Percentiles rank a stretch among this genome's conserved stretches.
Evolutionary conservation across 805 yeast species (phyloP).

Genomic region (Zygosaccharomyces bisporus): DNA sequence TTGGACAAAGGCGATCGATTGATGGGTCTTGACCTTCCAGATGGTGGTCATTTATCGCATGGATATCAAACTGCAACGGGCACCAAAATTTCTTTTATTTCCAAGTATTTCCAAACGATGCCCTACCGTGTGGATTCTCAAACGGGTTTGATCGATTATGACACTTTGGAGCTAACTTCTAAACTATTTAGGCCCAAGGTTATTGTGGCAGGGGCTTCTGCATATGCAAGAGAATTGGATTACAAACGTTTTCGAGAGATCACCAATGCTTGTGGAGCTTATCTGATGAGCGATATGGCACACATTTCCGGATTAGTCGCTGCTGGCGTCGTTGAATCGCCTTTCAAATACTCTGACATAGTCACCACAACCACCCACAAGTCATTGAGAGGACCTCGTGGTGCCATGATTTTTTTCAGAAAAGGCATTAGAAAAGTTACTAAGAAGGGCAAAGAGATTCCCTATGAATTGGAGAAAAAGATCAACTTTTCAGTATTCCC

Average conservation of each 20-base stretch:
- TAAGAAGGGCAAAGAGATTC: slow-evolving; percentile 80
- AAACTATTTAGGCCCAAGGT: slow-evolving; percentile 89
- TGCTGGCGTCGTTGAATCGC: slow-evolving; percentile 90
- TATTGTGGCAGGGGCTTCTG: slow-evolving; percentile 95
- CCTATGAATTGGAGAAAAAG: slow-evolving; percentile 83
- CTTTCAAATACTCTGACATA: slow-evolving; percentile 89
- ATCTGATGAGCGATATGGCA: slow-evolving; percentile 92
- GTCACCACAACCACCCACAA: slow-evolving; percentile 98
- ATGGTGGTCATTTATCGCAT: slow-evolving; percentile 96
- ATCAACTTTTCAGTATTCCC: slow-evolving; percentile 98
- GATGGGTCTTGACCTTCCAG: slow-evolving; percentile 97
- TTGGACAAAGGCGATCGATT: slow-evolving; percentile 86
- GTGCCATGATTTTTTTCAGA: slow-evolving; percentile 96
- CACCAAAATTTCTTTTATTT: slow-evolving; percentile 84
- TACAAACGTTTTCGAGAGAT: slow-evolving; percentile 86
- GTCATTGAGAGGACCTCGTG: slow-evolving; percentile 98
- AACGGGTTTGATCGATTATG: slow-evolving; percentile 92
- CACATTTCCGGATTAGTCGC: slow-evolving; percentile 95
- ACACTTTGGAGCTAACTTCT: slow-evolving; percentile 77
- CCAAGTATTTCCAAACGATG: slow-evolving; percentile 96
- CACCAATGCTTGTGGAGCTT: slow-evolving; percentile 91
- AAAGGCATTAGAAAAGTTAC: slow-evolving; percentile 82
- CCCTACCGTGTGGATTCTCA: slow-evolving; percentile 85
- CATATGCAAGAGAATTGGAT: slow-evolving; percentile 87
- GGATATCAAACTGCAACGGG: slow-evolving; percentile 87